phyloP scores from a whole-genome alignment of 441 rosid species.

The Viola pubescens region DNA sequence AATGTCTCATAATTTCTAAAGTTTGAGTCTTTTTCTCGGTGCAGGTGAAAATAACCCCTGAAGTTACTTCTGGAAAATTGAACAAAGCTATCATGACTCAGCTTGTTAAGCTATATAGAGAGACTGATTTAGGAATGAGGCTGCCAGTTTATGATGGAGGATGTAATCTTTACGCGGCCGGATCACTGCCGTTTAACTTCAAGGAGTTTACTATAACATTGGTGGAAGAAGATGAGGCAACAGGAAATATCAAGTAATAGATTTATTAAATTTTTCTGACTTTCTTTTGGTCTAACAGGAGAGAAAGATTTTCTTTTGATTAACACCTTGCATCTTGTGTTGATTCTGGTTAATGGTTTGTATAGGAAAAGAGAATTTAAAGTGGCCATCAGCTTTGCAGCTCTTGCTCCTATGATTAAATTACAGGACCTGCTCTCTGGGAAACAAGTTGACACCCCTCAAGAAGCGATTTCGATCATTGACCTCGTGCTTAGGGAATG shows the following conservation, averaged over 20 bases:
- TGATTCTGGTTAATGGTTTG: neutral
- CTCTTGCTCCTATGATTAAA: conserved; percentile 31
- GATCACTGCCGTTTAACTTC: conserved; percentile 33
- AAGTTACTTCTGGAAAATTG: conserved; percentile 29
- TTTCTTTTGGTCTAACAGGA: too few relatives aligned
- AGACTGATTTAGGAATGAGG: conserved; percentile 35
- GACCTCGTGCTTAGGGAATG: conserved; percentile 39
- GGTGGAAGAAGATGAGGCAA: conserved; percentile 27
- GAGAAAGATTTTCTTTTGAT: too few relatives aligned
- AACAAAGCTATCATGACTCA: conserved; percentile 32
- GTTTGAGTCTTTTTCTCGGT: neutral
- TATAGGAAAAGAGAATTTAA: conserved; percentile 29
- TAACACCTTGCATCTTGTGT: conserved; percentile 6
- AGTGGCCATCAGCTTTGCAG: conserved; percentile 36
- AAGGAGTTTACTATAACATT: conserved; percentile 32
- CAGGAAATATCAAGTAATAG: conserved; percentile 12
- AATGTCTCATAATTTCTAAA: neutral
- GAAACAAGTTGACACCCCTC: conserved; percentile 40
- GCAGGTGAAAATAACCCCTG: conserved; percentile 38
- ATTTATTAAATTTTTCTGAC: too few relatives aligned
- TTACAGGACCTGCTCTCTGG: conserved; percentile 33
- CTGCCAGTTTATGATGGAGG: conserved; percentile 49
- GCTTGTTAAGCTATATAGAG: conserved; percentile 32
- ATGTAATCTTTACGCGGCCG: conserved; percentile 39
- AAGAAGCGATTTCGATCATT: conserved; percentile 32